Evolutionary conservation across 768 basidiomycete genomes (phyloP).

Genomic region (Coprinopsis cinerea): DNA sequence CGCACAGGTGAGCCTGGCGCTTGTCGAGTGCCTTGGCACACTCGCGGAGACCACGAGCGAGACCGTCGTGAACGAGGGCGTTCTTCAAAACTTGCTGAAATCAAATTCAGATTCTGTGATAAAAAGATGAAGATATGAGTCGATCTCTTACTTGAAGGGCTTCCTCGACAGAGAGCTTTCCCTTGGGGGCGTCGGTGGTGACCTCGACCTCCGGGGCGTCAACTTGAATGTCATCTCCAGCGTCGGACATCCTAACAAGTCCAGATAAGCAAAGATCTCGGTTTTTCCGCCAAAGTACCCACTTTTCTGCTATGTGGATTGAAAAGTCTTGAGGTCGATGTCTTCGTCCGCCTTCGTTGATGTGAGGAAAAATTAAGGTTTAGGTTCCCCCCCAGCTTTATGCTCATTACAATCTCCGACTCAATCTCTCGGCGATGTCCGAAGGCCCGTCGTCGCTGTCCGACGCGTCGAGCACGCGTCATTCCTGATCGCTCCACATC

Average conservation of each 20-base stretch:
- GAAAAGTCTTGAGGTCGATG: conserved; percentile 40
- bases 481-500: background rate
- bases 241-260: conserved; percentile 83
- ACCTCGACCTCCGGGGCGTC: conserved; percentile 80
- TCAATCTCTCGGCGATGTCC: conserved; percentile 2
- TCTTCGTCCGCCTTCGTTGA: conserved; percentile 97
- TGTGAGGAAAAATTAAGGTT: conserved; percentile 63
- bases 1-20: conserved; percentile 96
- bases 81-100: conserved; percentile 96
- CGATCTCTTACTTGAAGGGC: conserved; percentile 64
- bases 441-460: background rate
- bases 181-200: conserved; percentile 84
- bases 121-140: background rate
- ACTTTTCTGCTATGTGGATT: conserved; percentile 35
- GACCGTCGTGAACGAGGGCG: conserved; percentile 95
- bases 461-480: conserved; percentile 22
- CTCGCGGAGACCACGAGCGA: conserved; percentile 96
- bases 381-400: conserved; percentile 16
- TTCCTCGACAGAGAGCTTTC: conserved; percentile 93
- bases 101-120: conserved; percentile 5
- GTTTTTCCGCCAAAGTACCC: conserved; percentile 11
- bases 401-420: conserved; percentile 47
- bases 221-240: conserved; percentile 90
- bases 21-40: conserved; percentile 98
- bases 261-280: conserved; percentile 9